These are phyloP conservation scores for Basidiobolus meristosporus DNA, from an alignment of 371 early-diverging fungal genomes.

Conservation along the genomic window DNA sequence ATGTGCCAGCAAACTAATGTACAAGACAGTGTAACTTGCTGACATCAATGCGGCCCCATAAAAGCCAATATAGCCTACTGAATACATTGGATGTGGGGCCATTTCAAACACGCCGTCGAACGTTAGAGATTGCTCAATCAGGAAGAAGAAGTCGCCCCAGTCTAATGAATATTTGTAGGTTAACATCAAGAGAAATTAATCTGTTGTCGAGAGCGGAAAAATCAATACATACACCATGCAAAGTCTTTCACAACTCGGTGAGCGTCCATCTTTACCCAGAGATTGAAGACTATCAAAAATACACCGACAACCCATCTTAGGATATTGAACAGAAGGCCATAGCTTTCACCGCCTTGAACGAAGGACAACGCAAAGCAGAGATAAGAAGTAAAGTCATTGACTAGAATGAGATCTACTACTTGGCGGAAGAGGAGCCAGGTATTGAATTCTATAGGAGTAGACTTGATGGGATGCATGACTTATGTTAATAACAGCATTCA, in stretches of 20 bases:
- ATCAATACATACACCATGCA: slow-evolving; percentile 73
- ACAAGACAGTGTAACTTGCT: slow-evolving; percentile 74
- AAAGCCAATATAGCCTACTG: slow-evolving; percentile 88
- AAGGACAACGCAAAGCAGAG: slow-evolving; percentile 63
- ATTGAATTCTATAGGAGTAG: slow-evolving; percentile 80
- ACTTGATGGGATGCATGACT: slow-evolving; percentile 7
- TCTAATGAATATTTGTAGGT: too few relatives aligned
- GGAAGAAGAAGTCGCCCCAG: slow-evolving; percentile 97
- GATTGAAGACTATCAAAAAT: slow-evolving; percentile 65
- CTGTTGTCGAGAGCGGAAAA: background rate
- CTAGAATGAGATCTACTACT: slow-evolving; percentile 78
- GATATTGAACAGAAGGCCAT: slow-evolving; percentile 25
- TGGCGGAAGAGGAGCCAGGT: slow-evolving; percentile 88
- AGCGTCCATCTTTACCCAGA: slow-evolving; percentile 91
- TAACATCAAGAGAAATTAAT: background rate
- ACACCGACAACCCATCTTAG: slow-evolving; percentile 59
- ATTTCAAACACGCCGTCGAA: slow-evolving; percentile 91
- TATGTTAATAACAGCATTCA: too few relatives aligned
- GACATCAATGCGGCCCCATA: slow-evolving; percentile 79
- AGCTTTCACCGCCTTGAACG: slow-evolving; percentile 28
- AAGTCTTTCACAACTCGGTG: slow-evolving; percentile 90
- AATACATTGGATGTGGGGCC: slow-evolving; percentile 97
- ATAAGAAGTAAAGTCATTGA: slow-evolving; percentile 81
- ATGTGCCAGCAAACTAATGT: slow-evolving; percentile 76
- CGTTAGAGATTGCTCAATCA: slow-evolving; percentile 67